phyloP scores from a whole-genome alignment of 805 yeast species.

The Lachancea lanzarotensis region DNA sequence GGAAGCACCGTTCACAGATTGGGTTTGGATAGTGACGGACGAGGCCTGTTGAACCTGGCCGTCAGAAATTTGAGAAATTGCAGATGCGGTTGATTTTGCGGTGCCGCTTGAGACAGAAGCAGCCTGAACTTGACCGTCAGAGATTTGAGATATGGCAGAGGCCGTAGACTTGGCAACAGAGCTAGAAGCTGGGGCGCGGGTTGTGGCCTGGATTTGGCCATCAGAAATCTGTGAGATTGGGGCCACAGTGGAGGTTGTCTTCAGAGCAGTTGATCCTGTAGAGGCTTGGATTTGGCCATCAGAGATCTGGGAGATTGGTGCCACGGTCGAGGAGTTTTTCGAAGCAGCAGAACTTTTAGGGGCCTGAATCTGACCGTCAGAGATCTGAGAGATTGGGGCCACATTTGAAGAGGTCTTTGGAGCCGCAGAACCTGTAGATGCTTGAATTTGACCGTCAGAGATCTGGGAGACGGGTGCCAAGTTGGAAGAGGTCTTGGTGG shows the following conservation, averaged over 20 bases:
- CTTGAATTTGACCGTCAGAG: slow-evolving; percentile 32
- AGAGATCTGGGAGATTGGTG: background rate
- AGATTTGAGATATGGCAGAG: slow-evolving; percentile 38
- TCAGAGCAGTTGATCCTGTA: slow-evolving; percentile 4
- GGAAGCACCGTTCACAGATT: slow-evolving; percentile 2
- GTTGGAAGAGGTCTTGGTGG: too few relatives aligned
- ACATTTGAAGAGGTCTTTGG: slow-evolving; percentile 11
- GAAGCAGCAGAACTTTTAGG: background rate
- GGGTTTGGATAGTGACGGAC: slow-evolving; percentile 20
- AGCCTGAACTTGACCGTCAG: slow-evolving; percentile 31
- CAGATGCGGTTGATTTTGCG: slow-evolving; percentile 12
- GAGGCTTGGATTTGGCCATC: slow-evolving; percentile 10
- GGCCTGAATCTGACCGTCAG: slow-evolving; percentile 35
- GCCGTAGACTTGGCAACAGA: background rate
- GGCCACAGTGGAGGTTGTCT: too few relatives aligned
- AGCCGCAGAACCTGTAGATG: slow-evolving; percentile 6
- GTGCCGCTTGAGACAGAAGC: slow-evolving; percentile 1
- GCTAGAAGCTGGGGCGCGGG: slow-evolving; percentile 1
- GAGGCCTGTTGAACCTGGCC: slow-evolving; percentile 39
- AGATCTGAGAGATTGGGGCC: slow-evolving; percentile 16
- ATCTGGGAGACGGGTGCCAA: slow-evolving; percentile 37
- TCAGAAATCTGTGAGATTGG: slow-evolving; percentile 40
- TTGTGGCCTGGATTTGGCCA: slow-evolving; percentile 39
- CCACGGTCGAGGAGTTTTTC: background rate
- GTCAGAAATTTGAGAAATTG: slow-evolving; percentile 16